phyloP scores from a whole-genome alignment of 2,329 filamentous ascomycete genomes.

The Claviceps maximensis region DNA sequence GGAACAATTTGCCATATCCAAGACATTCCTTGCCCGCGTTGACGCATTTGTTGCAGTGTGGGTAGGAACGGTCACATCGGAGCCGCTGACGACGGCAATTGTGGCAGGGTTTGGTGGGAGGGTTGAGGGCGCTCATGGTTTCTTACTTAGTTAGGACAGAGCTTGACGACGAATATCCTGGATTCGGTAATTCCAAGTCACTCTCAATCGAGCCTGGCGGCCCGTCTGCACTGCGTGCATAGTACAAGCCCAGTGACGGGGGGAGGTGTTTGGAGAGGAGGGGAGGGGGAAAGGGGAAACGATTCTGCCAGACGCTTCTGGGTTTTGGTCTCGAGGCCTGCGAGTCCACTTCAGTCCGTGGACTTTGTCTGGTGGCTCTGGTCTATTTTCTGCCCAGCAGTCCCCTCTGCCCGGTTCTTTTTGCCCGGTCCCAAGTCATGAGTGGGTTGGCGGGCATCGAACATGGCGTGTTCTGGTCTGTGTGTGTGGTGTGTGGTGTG shows the following conservation, averaged over 20 bases:
- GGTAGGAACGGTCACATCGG: conserved; percentile 38
- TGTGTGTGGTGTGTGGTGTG: not conserved
- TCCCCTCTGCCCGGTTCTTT: not conserved
- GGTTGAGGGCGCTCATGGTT: conserved; percentile 7
- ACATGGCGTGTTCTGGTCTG: not conserved
- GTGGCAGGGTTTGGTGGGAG: conserved; percentile 30
- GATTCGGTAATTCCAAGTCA: conserved; percentile 3
- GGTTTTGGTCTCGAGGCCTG: not conserved
- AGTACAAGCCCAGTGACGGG: conserved; percentile 1
- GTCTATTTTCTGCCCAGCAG: not conserved
- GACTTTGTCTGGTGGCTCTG: not conserved
- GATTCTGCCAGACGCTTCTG: not conserved
- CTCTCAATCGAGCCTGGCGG: conserved; percentile 5
- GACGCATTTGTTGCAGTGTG: conserved; percentile 38
- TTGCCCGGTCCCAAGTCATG: not conserved
- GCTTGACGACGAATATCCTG: conserved; percentile 1
- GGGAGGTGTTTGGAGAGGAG: conserved; percentile 1
- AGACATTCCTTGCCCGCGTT: conserved; percentile 36
- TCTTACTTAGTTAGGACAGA: not conserved
- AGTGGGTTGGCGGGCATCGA: not conserved
- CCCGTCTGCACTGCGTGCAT: conserved; percentile 5
- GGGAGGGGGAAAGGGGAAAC: conserved; percentile 2
- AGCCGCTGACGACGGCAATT: conserved; percentile 40
- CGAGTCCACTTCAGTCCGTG: not conserved
- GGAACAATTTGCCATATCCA: conserved; percentile 38